phyloP scores from a whole-genome alignment of 2,329 filamentous ascomycete species.

The Hymenotorrendiella dingleyae region DNA sequence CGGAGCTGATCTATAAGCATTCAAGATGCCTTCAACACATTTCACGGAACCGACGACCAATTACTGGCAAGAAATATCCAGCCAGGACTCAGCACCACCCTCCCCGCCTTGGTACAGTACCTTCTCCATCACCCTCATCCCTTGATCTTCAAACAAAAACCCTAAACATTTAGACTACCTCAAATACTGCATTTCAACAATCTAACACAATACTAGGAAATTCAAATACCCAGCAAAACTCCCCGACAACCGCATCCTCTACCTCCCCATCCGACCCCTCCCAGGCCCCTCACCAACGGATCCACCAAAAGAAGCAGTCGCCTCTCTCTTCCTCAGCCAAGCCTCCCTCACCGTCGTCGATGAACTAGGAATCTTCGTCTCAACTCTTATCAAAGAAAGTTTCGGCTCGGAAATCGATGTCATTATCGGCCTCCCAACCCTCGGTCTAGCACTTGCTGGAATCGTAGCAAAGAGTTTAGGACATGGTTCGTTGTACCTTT shows the following conservation, averaged over 20 bases:
- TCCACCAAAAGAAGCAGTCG: constrained; percentile 20
- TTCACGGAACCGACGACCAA: constrained; percentile 24
- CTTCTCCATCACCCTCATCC: background rate
- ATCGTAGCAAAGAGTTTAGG: constrained; percentile 20
- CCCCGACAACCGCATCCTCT: constrained; percentile 19
- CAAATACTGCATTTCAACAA: too few species aligned
- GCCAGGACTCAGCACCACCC: background rate
- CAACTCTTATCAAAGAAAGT: constrained; percentile 9
- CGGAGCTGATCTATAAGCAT: too few species aligned
- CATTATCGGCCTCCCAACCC: constrained; percentile 24
- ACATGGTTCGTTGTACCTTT: constrained; percentile 2
- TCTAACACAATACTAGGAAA: constrained; percentile 3
- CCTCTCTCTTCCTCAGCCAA: constrained; percentile 25
- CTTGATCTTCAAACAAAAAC: too few species aligned
- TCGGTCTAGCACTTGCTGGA: constrained; percentile 21
- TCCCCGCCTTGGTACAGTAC: constrained; percentile 11
- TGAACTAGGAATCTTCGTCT: constrained; percentile 14
- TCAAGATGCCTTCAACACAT: constrained; percentile 7
- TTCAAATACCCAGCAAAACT: constrained; percentile 19
- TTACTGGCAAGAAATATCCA: constrained; percentile 24
- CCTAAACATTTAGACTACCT: too few species aligned
- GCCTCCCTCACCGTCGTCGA: constrained; percentile 19
- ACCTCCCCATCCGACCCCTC: constrained; percentile 22
- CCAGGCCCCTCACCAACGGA: background rate
- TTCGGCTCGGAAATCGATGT: constrained; percentile 10